Evolutionary conservation across 257 asterid species (phyloP).

Genomic region (Solanum chilense): DNA sequence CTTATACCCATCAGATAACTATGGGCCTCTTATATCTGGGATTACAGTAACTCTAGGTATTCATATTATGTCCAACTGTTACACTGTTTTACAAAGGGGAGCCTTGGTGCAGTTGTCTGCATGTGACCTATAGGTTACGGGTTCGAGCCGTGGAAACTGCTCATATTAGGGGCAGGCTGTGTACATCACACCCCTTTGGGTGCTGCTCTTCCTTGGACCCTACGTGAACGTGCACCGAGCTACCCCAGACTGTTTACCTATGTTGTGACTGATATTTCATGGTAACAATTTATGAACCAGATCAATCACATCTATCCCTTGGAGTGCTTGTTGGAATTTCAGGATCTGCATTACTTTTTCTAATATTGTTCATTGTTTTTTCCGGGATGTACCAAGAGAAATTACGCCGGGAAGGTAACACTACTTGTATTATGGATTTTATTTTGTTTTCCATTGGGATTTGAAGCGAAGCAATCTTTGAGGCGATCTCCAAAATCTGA

Average conservation of each 20-base stretch:
- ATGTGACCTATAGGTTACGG: not conserved
- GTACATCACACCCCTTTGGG: not conserved
- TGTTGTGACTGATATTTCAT: not conserved
- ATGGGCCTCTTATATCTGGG: constrained; percentile 11
- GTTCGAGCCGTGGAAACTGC: not conserved
- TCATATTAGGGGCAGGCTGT: not conserved
- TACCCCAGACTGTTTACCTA: not conserved
- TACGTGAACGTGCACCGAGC: not conserved
- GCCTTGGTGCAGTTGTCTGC: not conserved
- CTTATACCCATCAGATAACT: not conserved
- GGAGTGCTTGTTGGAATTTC: not conserved
- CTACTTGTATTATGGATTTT: not conserved
- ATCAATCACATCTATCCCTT: not conserved
- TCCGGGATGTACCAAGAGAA: not conserved
- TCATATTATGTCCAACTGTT: not conserved
- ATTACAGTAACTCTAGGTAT: constrained; percentile 18
- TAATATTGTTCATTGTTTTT: not conserved
- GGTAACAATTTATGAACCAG: not conserved
- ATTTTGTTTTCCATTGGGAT: not conserved
- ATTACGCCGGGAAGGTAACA: not conserved
- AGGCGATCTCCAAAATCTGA: not conserved
- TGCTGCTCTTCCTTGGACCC: not conserved
- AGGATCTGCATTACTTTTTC: not conserved
- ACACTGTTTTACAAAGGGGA: not conserved
- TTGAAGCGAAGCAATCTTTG: not conserved